A percentile compares a stretch with the other conserved stretches of the same genome.
Evolutionary conservation across 2,329 filamentous ascomycete genomes (phyloP).

Genomic region (Parastagonospora nodorum): DNA sequence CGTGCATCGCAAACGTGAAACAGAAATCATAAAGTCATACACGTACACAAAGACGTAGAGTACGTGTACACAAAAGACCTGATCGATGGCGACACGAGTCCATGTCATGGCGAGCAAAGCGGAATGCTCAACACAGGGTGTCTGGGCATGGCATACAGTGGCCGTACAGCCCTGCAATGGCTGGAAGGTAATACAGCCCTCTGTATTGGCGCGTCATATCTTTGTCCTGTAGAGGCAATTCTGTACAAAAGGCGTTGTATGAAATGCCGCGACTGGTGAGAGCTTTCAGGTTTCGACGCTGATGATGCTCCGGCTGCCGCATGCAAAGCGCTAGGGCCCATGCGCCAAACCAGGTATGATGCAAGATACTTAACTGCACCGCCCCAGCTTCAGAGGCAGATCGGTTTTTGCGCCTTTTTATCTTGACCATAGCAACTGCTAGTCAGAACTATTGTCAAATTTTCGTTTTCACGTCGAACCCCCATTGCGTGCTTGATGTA

Average conservation of each 20-base stretch:
- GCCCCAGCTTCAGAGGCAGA: slow-evolving; percentile 19
- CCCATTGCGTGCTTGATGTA: slow-evolving; percentile 18
- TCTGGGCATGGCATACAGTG: slow-evolving; percentile 5
- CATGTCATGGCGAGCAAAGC: background rate
- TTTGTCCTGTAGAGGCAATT: slow-evolving; percentile 12
- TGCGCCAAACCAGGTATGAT: slow-evolving; percentile 28
- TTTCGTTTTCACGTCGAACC: slow-evolving; percentile 1
- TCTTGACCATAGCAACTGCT: slow-evolving; percentile 3
- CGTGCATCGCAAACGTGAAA: background rate
- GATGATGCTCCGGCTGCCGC: slow-evolving; percentile 20
- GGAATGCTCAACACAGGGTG: slow-evolving; percentile 15
- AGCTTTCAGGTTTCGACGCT: slow-evolving; percentile 21
- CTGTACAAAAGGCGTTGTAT: slow-evolving; percentile 9
- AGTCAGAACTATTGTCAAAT: background rate
- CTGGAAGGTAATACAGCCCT: slow-evolving; percentile 12
- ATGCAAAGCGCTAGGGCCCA: slow-evolving; percentile 31
- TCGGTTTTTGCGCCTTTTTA: slow-evolving; percentile 24
- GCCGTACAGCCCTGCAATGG: slow-evolving; percentile 4
- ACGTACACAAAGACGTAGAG: no score
- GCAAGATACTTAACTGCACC: slow-evolving; percentile 38
- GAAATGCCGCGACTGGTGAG: background rate
- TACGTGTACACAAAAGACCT: background rate
- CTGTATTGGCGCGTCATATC: slow-evolving; percentile 18
- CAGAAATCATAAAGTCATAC: no score
- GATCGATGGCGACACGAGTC: background rate